phyloP scores from a whole-genome alignment of 1,284 basidiomycete species.

The Hypsizygus ulmarius region DNA sequence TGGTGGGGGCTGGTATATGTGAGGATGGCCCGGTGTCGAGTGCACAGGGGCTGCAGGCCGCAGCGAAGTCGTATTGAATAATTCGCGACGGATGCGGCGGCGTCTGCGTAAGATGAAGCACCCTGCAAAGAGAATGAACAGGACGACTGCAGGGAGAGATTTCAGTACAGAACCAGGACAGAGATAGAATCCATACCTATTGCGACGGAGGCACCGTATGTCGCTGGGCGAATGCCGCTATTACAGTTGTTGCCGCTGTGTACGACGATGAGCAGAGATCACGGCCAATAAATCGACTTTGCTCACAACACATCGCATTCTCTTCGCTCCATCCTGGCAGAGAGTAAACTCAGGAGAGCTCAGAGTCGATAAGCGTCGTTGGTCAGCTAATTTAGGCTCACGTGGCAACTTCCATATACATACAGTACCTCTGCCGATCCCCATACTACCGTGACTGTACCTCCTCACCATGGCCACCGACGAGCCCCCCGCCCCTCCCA shows the following conservation, averaged over 20 bases:
- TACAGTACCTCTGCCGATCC: too few relatives aligned
- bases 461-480: conserved; percentile 8
- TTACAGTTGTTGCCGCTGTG: conserved; percentile 8
- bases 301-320: conserved; percentile 9
- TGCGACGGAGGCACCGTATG: conserved; percentile 11
- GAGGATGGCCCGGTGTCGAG: neutral
- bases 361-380: too few relatives aligned
- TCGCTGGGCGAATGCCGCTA: conserved; percentile 5
- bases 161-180: neutral
- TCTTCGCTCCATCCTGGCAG: neutral
- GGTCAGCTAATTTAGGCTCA: neutral
- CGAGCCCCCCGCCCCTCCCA: conserved; percentile 1
- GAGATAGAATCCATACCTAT: neutral
- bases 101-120: conserved; percentile 7
- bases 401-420: conserved; percentile 1
- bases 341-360: too few relatives aligned
- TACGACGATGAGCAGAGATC: neutral
- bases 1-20: neutral
- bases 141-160: neutral
- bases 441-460: neutral
- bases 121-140: conserved; percentile 1
- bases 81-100: neutral
- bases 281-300: neutral
- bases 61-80: neutral
- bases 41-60: neutral